These are phyloP conservation scores for Suillus discolor DNA, from an alignment of 768 basidiomycete genomes.

Conservation along the genomic window DNA sequence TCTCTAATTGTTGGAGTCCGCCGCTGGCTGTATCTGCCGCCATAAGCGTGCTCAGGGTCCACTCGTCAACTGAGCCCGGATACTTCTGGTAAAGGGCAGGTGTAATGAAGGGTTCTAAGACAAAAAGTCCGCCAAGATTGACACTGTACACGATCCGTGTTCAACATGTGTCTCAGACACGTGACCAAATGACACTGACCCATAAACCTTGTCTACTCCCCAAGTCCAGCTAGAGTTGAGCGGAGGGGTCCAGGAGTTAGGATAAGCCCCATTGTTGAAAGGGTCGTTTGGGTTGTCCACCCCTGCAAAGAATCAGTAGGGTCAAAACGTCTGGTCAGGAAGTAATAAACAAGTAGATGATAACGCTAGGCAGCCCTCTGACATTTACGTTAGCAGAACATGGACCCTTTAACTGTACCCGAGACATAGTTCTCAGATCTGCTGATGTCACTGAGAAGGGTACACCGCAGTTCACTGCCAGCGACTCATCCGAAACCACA, in stretches of 20 bases:
- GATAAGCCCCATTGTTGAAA: constrained; percentile 71
- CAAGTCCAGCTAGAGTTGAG: constrained; percentile 77
- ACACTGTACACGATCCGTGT: constrained; percentile 38
- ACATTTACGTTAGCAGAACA: neutral
- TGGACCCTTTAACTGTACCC: neutral
- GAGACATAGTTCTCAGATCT: neutral
- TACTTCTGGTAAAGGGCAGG: constrained; percentile 67
- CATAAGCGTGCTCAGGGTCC: constrained; percentile 67
- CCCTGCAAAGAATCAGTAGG: constrained; percentile 43
- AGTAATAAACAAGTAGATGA: constrained; percentile 6
- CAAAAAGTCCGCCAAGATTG: constrained; percentile 77
- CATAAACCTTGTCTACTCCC: constrained; percentile 60
- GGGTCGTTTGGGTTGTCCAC: constrained; percentile 69
- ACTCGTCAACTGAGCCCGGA: constrained; percentile 60
- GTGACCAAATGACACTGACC: constrained; percentile 40
- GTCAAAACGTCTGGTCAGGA: neutral
- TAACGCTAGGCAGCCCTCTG: neutral
- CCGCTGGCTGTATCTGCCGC: constrained; percentile 62
- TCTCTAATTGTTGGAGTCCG: constrained; percentile 66
- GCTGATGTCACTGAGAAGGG: neutral
- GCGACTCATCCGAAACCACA: neutral
- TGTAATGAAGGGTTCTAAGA: constrained; percentile 78
- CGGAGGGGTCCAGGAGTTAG: constrained; percentile 81
- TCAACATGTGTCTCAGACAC: neutral
- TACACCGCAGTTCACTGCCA: neutral